Percentiles rank a stretch among this genome's conserved stretches.
These are phyloP conservation scores for Myxozyma geophila DNA, from an alignment of 805 yeast species.

Conservation along the genomic window DNA sequence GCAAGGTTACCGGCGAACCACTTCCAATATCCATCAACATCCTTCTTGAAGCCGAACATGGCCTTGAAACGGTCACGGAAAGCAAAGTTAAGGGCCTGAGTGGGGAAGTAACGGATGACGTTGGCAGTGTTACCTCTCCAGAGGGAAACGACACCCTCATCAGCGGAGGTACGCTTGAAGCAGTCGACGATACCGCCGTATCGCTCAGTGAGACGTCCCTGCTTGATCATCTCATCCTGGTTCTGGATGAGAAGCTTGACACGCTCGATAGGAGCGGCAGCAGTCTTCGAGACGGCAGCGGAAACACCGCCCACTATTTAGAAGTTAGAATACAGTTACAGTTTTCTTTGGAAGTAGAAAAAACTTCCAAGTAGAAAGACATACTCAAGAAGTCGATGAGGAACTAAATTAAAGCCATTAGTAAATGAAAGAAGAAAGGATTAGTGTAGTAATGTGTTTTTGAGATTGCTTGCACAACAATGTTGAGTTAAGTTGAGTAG, in stretches of 20 bases:
- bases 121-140: constrained; percentile 99
- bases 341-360: too few species aligned
- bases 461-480: neutral
- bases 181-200: constrained; percentile 92
- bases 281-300: constrained; percentile 98
- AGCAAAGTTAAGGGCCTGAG: constrained; percentile 98
- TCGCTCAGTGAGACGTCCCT: constrained; percentile 86
- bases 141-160: constrained; percentile 90
- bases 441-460: neutral
- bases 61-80: constrained; percentile 97
- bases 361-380: neutral
- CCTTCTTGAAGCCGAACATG: constrained; percentile 96
- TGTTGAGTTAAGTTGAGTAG: too few species aligned
- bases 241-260: constrained; percentile 95
- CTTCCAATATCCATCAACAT: constrained; percentile 77
- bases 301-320: constrained; percentile 95
- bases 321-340: too few species aligned
- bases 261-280: constrained; percentile 97
- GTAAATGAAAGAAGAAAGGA: neutral
- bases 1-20: constrained; percentile 99
- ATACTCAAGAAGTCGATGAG: constrained; percentile 45
- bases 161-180: constrained; percentile 91
- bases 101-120: constrained; percentile 98
- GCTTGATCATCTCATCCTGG: constrained; percentile 97
- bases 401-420: constrained; percentile 32